Base-by-base conservation (phyloP, 164 flowering plant genomes). In the Vitis cinerea region DNA sequence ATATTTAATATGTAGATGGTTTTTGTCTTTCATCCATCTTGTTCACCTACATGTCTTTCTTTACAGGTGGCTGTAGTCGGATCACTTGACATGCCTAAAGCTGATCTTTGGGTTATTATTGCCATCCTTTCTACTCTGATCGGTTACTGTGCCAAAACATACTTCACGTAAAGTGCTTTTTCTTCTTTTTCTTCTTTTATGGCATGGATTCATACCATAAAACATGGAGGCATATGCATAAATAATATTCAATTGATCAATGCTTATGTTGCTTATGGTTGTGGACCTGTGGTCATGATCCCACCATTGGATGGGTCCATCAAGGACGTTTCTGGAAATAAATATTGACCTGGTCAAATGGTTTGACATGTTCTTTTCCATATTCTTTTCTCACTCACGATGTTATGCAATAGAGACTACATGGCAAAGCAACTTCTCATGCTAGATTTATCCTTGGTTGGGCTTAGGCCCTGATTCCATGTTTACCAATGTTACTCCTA, bases 121-220 rank as follows among this genome's bases (percentile, higher is more conserved):
- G 97, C 98, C 51, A 64, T 95, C 23, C 71, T 93, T 49, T 89
- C 97, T 55, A 86, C 89, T 51, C 81, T 95, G 71, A 64, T 88
- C 78, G 97, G 99, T 72, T 95, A 93, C 77, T 86, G 90, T 83
- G 99, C 94, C 3, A 95, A 95, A 83, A 89, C 86, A 77, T 95
- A 95, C 82, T 93, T 95, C 87, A 90, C 97, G 97, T 95, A 74
- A 85, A 79, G 86, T 76, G 15, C 53, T 65, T 44, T 56, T 31
- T 16, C 37, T 37, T 19, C 8, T 23, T 8, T 54, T 27, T 16
- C 37, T 37, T 19, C 8, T 23, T 8, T 54, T 27, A 23, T 12
- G 16, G 8, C 29, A 55, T 54, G 29, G 15, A 6, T n/a, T 29
- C 14, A 31, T 29, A 11, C 57, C 15, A 19, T 44, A 44, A 47